Evolutionary conservation across 2,329 filamentous ascomycete genomes (phyloP).

Genomic region (Cryphonectria parasitica): DNA sequence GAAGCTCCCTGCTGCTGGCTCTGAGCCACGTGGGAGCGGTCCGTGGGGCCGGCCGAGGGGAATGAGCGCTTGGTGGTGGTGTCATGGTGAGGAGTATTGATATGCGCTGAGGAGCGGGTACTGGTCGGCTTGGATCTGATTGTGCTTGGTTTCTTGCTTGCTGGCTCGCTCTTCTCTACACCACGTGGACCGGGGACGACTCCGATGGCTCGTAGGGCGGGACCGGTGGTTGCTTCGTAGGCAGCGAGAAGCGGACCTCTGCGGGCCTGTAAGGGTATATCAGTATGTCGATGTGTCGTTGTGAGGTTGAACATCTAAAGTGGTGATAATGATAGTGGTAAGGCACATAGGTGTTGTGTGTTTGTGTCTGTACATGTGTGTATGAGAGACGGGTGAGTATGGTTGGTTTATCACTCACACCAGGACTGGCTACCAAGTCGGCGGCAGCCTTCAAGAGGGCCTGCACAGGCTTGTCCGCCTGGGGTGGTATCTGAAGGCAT

Average conservation of each 20-base stretch:
- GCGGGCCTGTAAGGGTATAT: conserved; percentile 2
- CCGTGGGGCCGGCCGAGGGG: background rate
- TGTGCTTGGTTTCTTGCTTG: conserved; percentile 5
- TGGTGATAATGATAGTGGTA: background rate
- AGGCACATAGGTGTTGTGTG: background rate
- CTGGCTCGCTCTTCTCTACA: conserved; percentile 3
- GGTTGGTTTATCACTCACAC: conserved; percentile 13
- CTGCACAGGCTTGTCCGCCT: conserved; percentile 16
- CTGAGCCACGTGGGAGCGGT: background rate
- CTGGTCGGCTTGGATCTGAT: background rate
- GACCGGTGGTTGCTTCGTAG: conserved; percentile 24
- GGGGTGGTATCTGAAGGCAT: conserved; percentile 11
- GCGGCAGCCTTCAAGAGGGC: conserved; percentile 19
- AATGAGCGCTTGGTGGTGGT: background rate
- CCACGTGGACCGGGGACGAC: background rate
- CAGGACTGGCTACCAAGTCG: conserved; percentile 16
- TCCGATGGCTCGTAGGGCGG: conserved; percentile 22
- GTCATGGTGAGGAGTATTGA: background rate
- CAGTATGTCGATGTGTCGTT: background rate
- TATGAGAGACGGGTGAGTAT: background rate
- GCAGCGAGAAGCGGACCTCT: conserved; percentile 18
- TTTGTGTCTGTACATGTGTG: too few relatives aligned
- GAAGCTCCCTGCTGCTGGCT: background rate
- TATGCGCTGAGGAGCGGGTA: background rate
- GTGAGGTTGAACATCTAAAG: background rate